phyloP scores from a whole-genome alignment of 208 protist species.

The Leishmania arabica region DNA sequence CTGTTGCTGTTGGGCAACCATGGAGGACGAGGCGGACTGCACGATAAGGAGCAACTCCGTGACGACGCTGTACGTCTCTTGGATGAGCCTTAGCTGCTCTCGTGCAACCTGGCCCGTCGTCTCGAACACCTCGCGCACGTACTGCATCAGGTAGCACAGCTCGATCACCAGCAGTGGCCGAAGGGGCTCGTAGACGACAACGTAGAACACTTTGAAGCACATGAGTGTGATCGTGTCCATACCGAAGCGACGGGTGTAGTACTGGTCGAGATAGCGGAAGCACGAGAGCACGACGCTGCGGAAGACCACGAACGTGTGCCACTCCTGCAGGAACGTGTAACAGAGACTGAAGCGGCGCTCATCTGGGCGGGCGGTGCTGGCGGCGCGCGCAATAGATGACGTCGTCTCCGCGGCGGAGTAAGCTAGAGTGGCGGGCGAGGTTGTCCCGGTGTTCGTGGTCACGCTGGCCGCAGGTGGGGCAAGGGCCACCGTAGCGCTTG shows the following conservation, averaged over 20 bases:
- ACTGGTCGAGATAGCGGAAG: constrained; percentile 87
- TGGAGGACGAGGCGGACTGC: constrained; percentile 46
- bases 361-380: not conserved
- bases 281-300: constrained; percentile 71
- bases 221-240: constrained; percentile 74
- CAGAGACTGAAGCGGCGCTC: constrained; percentile 32
- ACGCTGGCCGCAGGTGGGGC: constrained; percentile 1
- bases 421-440: not conserved
- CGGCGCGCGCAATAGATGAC: not conserved
- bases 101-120: constrained; percentile 28
- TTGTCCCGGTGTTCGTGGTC: not conserved
- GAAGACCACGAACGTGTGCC: constrained; percentile 58
- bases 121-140: constrained; percentile 28
- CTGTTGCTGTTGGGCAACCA: constrained; percentile 38
- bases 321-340: constrained; percentile 58
- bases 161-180: constrained; percentile 40
- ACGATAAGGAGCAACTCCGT: constrained; percentile 42
- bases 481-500: not conserved
- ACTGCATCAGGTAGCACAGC: constrained; percentile 33
- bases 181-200: constrained; percentile 70
- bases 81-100: constrained; percentile 29
- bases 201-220: constrained; percentile 84
- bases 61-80: constrained; percentile 36
- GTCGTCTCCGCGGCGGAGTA: not conserved
- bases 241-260: constrained; percentile 61